Conservation (phyloP, 2,329 filamentous ascomycete genomes). For the Fusarium poae region DNA sequence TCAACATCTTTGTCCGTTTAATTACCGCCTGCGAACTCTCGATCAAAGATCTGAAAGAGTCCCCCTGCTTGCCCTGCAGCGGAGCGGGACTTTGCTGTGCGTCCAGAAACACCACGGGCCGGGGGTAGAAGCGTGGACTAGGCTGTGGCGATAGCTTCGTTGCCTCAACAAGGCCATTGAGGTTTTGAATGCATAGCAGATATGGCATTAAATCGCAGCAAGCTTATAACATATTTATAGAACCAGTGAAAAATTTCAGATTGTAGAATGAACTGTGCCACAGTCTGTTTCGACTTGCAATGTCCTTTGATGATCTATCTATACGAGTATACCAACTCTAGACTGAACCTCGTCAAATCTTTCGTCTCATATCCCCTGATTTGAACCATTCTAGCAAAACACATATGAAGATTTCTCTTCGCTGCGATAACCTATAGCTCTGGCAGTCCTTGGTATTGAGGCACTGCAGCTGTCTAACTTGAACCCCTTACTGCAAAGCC, state of each 20-base stretch:
- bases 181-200: background rate
- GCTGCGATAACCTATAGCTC: background rate
- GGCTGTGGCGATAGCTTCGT: conserved; percentile 42
- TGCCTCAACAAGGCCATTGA: too few relatives aligned
- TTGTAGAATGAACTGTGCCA: background rate
- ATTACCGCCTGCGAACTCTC: conserved; percentile 36
- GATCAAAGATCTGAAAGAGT: conserved; percentile 32
- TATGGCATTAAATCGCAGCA: background rate
- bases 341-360: background rate
- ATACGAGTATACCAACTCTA: background rate
- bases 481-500: conserved; percentile 7
- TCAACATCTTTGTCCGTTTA: conserved; percentile 18
- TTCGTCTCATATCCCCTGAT: conserved; percentile 5
- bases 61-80: conserved; percentile 26
- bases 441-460: conserved; percentile 22
- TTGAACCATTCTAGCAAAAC: too few relatives aligned
- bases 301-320: background rate
- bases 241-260: background rate
- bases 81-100: background rate
- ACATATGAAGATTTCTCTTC: background rate
- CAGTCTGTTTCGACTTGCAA: background rate
- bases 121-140: conserved; percentile 16
- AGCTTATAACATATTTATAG: background rate
- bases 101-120: conserved; percentile 38
- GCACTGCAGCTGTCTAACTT: background rate